A percentile compares a stretch with the other conserved stretches of the same genome.
These are phyloP conservation scores for Candida germanica DNA, from an alignment of 805 yeast species.

Conservation along the genomic window DNA sequence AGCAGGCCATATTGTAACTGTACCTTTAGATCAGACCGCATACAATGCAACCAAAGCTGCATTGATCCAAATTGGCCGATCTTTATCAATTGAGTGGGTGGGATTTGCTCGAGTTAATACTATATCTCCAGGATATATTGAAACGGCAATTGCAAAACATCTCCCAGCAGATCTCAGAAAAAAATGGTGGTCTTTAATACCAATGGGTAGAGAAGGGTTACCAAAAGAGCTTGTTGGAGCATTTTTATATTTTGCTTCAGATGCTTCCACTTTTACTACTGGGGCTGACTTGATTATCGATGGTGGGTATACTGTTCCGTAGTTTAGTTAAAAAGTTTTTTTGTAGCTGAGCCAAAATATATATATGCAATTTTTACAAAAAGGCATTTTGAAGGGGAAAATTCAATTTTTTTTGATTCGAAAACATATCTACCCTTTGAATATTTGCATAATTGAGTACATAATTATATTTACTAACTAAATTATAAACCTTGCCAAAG, in stretches of 20 bases:
- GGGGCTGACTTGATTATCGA: conserved; percentile 70
- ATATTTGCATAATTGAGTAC: too few species aligned
- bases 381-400: too few species aligned
- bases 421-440: too few species aligned
- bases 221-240: conserved; percentile 62
- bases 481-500: conserved; percentile 11
- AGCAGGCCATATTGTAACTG: conserved; percentile 35
- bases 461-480: too few species aligned
- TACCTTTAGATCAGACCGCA: conserved; percentile 32
- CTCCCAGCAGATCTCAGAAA: conserved; percentile 13
- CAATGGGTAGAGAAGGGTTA: conserved; percentile 15
- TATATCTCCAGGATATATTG: conserved; percentile 40
- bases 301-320: conserved; percentile 39
- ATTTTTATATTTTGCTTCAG: conserved; percentile 69
- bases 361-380: too few species aligned
- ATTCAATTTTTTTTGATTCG: too few species aligned
- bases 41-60: conserved; percentile 41
- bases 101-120: conserved; percentile 45
- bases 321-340: too few species aligned
- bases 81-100: conserved; percentile 31
- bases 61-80: conserved; percentile 36
- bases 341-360: too few species aligned
- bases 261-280: conserved; percentile 69
- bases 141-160: conserved; percentile 34
- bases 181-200: conserved; percentile 15